Conservation (phyloP, 2,329 filamentous ascomycete genomes). For the Pestalotiopsis fici region DNA sequence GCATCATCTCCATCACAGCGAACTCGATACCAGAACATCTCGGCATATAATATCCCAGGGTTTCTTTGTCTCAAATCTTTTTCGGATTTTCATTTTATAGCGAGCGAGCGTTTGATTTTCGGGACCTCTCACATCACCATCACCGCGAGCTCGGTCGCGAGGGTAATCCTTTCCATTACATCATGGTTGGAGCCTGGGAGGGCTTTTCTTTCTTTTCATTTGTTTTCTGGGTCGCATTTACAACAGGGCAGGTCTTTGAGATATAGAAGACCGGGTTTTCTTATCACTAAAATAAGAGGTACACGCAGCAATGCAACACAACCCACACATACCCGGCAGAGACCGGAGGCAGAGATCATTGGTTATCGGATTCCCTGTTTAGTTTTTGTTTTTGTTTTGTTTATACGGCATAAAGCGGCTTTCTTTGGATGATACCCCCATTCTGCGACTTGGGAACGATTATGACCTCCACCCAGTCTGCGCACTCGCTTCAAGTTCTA, state of each 20-base stretch:
- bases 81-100: conserved; percentile 30
- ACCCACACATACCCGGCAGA: conserved; percentile 42
- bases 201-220: conserved; percentile 31
- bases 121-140: conserved; percentile 32
- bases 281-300: conserved; percentile 52
- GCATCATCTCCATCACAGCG: conserved; percentile 32
- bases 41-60: conserved; percentile 23
- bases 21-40: conserved; percentile 21
- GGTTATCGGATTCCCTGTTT: conserved; percentile 41
- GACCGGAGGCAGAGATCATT: conserved; percentile 45
- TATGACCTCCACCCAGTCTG: conserved; percentile 17
- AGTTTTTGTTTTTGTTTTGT: conserved; percentile 33
- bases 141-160: conserved; percentile 52
- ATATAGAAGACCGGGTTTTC: conserved; percentile 46
- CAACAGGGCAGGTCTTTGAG: conserved; percentile 47
- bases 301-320: conserved; percentile 61
- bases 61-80: conserved; percentile 24
- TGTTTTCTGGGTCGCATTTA: conserved; percentile 50
- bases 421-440: conserved; percentile 20
- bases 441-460: conserved; percentile 22
- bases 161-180: conserved; percentile 44
- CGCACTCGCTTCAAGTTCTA: conserved; percentile 37
- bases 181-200: conserved; percentile 56
- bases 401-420: conserved; percentile 24
- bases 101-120: conserved; percentile 41